Base-by-base conservation (phyloP, 164 flowering plant species). In the Vitis cinerea region DNA sequence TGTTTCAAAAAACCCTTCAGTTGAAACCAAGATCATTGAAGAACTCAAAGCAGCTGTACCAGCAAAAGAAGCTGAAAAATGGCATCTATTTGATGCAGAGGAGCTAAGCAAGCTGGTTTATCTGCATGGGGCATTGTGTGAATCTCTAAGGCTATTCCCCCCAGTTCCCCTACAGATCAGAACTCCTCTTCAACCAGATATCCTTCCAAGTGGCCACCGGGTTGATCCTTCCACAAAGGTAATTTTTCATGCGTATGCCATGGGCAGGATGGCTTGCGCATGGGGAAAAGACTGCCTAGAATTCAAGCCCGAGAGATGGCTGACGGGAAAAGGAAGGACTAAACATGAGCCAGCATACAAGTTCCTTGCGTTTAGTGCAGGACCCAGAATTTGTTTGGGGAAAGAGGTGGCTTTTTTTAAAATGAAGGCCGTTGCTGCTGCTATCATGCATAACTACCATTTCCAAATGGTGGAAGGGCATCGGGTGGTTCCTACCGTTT, bases 91-190 rank as follows among this genome's bases (percentile, higher is more conserved):
- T 15, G 62, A 31, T 14, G 48, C 56, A 15, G 65, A 78, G 13
- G 72, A 63, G 53, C 55, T 75, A 4, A 29, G 52, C 16, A 64
- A 67, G 15, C 8, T 79, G 14, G 68, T 70, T 9, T 75, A 76
- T 27, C 70, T 79, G 17, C 82, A 79, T 51, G 67, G 64, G 13
- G 80, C 79, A 0, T 70, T 79, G 52, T 72, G 69, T 13, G 82
- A 79, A 59, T 2, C 77, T 7, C 44, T 79, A 50, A 61, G 82
- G 58, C 64, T 79, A 3, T 79, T 37, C 60, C 78, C 79, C 2
- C 64, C 82, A 3, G 75, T 66, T 9, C 77, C 75, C 1, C 59
- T 72, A 4, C 23, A 64, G 31, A 66, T 47, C 7, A 70, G 65
- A 19, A 63, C 57, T 1, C 60, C 79, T 0, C n/a, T 61, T 4